Evolutionary conservation across 2,329 filamentous ascomycete species (phyloP).

Genomic region (Lachnellula subtilissima): DNA sequence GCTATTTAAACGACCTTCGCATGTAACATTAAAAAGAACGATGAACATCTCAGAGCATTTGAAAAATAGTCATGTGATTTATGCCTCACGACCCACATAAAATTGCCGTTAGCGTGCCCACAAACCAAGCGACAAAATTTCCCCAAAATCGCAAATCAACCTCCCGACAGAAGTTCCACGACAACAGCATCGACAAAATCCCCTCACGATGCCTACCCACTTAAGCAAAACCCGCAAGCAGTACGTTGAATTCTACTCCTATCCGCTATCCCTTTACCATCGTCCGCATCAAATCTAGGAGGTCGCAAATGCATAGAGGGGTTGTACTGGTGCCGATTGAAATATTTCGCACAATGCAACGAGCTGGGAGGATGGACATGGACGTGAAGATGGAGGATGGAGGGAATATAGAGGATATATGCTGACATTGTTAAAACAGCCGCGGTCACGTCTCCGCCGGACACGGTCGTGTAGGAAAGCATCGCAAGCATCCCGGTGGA

Average conservation of each 20-base stretch:
- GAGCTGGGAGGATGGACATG: background rate
- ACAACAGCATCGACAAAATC: constrained; percentile 25
- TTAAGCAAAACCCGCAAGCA: constrained; percentile 74
- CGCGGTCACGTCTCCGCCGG: constrained; percentile 98
- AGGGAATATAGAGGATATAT: constrained; percentile 8
- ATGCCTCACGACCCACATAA: too few relatives aligned
- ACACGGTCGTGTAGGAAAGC: constrained; percentile 98
- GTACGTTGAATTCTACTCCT: constrained; percentile 44
- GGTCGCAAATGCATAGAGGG: background rate
- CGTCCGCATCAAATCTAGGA: too few relatives aligned
- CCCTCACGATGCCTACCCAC: constrained; percentile 67
- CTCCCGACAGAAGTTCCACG: constrained; percentile 7
- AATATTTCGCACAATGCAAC: background rate
- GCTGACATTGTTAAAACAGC: constrained; percentile 43
- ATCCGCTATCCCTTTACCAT: background rate
- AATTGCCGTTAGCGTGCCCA: too few relatives aligned
- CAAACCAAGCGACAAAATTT: too few relatives aligned
- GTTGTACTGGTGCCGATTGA: too few relatives aligned
- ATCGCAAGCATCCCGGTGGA: constrained; percentile 85
- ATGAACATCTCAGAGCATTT: too few relatives aligned
- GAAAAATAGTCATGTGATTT: too few relatives aligned
- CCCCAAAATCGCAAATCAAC: too few relatives aligned
- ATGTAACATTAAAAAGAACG: too few relatives aligned
- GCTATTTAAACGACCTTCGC: too few relatives aligned
- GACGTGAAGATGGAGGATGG: background rate